These are phyloP conservation scores for Colletotrichum tanaceti DNA, from an alignment of 2,329 filamentous ascomycete genomes.

Conservation along the genomic window DNA sequence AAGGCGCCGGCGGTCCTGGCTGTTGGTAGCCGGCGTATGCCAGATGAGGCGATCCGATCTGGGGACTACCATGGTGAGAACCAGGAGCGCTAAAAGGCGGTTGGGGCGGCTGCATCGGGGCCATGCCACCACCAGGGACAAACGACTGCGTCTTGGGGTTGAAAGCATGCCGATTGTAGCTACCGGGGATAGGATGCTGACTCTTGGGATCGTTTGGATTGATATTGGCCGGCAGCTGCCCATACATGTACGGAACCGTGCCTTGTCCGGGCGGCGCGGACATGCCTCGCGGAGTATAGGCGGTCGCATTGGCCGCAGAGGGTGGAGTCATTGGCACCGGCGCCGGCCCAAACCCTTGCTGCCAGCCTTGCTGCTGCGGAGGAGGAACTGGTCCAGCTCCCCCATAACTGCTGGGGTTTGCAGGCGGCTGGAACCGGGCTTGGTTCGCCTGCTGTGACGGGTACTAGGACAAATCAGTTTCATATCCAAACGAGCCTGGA, in stretches of 20 bases:
- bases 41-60: constrained; percentile 63
- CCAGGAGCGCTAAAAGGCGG: constrained; percentile 61
- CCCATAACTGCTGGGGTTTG: constrained; percentile 52
- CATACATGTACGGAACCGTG: constrained; percentile 76
- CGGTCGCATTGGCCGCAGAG: constrained; percentile 43
- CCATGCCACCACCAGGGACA: constrained; percentile 70
- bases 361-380: constrained; percentile 52
- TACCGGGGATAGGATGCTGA: constrained; percentile 86
- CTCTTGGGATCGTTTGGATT: constrained; percentile 78
- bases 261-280: constrained; percentile 41
- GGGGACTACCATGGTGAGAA: constrained; percentile 65
- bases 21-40: constrained; percentile 62
- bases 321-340: constrained; percentile 46
- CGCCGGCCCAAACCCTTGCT: constrained; percentile 50
- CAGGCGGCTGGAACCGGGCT: constrained; percentile 31
- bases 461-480: constrained; percentile 32
- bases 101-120: constrained; percentile 60
- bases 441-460: constrained; percentile 45
- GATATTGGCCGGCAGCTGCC: constrained; percentile 78
- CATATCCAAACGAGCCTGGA: not conserved
- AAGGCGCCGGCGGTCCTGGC: constrained; percentile 58
- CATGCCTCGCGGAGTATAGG: constrained; percentile 47
- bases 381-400: constrained; percentile 48
- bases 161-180: constrained; percentile 85
- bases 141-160: constrained; percentile 96